Conservation (phyloP, 169 alveolate species). For the Toxoplasma gondii region DNA sequence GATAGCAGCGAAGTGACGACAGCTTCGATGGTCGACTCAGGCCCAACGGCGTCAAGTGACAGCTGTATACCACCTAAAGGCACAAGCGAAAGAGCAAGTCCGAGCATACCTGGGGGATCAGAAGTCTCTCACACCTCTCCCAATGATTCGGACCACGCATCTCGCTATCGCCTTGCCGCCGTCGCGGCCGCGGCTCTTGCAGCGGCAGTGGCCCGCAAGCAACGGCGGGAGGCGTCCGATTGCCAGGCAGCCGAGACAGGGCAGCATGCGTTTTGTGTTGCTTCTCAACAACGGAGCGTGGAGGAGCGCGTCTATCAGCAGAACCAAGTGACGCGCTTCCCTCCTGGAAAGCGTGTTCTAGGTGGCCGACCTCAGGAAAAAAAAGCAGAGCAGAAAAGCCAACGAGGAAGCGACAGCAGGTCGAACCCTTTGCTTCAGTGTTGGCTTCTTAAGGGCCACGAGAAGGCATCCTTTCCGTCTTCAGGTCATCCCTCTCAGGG, state of each 20-base stretch:
- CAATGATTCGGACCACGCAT: not conserved
- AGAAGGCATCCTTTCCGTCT: no score
- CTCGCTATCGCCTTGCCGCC: conserved; percentile 3
- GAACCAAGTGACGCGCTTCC: not conserved
- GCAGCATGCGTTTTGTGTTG: not conserved
- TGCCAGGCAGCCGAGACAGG: not conserved
- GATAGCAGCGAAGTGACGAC: conserved; percentile 24
- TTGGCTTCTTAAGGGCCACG: no score
- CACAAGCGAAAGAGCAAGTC: not conserved
- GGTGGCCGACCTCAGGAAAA: no score
- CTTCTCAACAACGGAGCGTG: not conserved
- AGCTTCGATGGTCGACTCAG: conserved; percentile 11
- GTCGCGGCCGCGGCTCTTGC: conserved; percentile 10
- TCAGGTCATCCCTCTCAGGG: no score
- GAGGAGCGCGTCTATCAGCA: not conserved
- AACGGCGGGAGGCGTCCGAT: not conserved
- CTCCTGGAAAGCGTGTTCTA: not conserved
- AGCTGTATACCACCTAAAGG: not conserved
- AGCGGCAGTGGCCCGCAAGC: not conserved
- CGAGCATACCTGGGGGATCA: not conserved
- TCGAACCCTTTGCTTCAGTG: no score
- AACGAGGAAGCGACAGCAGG: no score
- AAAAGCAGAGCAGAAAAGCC: no score
- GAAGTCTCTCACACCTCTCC: not conserved
- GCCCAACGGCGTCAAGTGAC: not conserved